phyloP scores from a whole-genome alignment of 345 rosid genomes.

The Lepidium didymum region DNA sequence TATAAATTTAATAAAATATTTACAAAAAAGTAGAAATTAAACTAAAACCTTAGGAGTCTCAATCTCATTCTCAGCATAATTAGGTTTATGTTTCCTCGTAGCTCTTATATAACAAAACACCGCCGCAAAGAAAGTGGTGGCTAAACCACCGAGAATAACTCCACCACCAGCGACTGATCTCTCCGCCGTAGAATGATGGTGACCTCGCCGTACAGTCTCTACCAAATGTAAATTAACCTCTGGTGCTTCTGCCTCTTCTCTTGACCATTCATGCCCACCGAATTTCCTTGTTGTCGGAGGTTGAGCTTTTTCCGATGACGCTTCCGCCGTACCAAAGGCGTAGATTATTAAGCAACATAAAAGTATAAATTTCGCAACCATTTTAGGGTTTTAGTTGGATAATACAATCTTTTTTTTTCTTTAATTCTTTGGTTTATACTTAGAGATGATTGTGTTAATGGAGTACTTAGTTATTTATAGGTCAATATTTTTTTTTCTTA shows the following conservation, averaged over 20 bases:
- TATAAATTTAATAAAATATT: neutral
- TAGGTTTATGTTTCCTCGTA: constrained; percentile 45
- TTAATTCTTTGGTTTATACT: neutral
- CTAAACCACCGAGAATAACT: constrained; percentile 71
- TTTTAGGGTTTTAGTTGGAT: neutral
- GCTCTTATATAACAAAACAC: constrained; percentile 71
- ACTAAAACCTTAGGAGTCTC: constrained; percentile 25
- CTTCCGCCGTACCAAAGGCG: constrained; percentile 23
- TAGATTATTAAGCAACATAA: constrained; percentile 13
- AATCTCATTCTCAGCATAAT: neutral
- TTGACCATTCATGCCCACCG: constrained; percentile 29
- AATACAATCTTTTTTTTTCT: neutral
- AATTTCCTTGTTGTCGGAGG: constrained; percentile 37
- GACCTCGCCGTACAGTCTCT: constrained; percentile 18
- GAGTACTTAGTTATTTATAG: constrained; percentile 3
- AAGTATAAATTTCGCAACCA: neutral
- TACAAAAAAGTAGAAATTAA: neutral
- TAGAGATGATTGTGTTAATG: constrained; percentile 10
- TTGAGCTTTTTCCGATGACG: constrained; percentile 12
- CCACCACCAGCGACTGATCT: constrained; percentile 80
- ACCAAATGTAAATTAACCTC: neutral
- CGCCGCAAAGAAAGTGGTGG: constrained; percentile 53
- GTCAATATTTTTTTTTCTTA: neutral
- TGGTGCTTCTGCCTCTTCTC: constrained; percentile 10
- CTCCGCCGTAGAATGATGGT: constrained; percentile 44